A percentile compares a stretch with the other conserved stretches of the same genome.
These are phyloP conservation scores for Simplicillium aogashimaense DNA, from an alignment of 2,329 filamentous ascomycete species.

Conservation along the genomic window DNA sequence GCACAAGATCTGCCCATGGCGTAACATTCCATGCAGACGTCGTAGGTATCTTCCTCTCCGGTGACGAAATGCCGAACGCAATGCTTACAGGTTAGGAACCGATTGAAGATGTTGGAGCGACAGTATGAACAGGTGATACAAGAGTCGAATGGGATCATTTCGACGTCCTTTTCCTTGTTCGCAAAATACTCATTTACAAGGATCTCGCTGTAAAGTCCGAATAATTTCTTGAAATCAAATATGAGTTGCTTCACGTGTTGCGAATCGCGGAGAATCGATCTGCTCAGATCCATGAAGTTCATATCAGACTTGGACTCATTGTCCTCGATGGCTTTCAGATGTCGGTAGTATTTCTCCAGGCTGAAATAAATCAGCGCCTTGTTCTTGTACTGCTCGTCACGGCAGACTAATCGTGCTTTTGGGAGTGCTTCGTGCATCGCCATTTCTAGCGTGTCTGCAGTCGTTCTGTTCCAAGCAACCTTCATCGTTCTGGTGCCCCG, in stretches of 20 bases:
- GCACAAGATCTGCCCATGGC: constrained; percentile 91
- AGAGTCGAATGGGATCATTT: constrained; percentile 75
- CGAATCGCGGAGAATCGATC: constrained; percentile 30
- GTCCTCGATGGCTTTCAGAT: constrained; percentile 45
- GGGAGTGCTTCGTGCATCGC: constrained; percentile 81
- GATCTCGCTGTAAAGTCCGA: constrained; percentile 67
- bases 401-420: constrained; percentile 81
- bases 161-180: constrained; percentile 58
- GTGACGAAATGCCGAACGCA: constrained; percentile 60
- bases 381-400: constrained; percentile 98
- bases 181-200: constrained; percentile 81
- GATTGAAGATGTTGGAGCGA: constrained; percentile 91
- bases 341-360: constrained; percentile 65
- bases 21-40: constrained; percentile 97
- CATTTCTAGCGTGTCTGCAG: constrained; percentile 79
- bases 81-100: constrained; percentile 83
- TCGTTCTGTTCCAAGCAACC: constrained; percentile 95
- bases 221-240: constrained; percentile 73
- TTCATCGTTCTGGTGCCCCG: constrained; percentile 93
- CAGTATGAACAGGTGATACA: constrained; percentile 96
- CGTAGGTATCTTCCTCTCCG: constrained; percentile 76
- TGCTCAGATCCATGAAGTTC: constrained; percentile 36
- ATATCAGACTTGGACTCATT: constrained; percentile 33
- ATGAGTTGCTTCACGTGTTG: constrained; percentile 57
- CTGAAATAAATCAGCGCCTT: constrained; percentile 92